phyloP scores from a whole-genome alignment of 75 land plant species.

The Pinus albicaulis region DNA sequence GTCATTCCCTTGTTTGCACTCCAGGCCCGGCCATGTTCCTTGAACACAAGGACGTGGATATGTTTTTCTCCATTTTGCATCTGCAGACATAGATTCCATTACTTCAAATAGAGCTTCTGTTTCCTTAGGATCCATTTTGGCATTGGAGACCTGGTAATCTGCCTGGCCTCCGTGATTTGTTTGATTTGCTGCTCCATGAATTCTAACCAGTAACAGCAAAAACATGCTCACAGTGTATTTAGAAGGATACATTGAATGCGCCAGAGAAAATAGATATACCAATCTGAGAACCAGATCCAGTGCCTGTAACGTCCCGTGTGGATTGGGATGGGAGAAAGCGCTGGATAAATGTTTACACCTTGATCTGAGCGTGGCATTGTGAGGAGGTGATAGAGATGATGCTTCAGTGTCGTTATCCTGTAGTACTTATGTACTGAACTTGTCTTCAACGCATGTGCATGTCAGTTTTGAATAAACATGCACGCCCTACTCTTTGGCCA shows the following conservation, averaged over 20 bases:
- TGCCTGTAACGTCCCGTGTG: too few species aligned
- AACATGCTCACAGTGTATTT: background rate
- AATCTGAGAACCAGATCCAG: too few species aligned
- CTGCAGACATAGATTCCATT: conserved; percentile 64
- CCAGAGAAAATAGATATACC: background rate
- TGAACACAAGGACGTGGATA: conserved; percentile 59
- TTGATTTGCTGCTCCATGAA: background rate
- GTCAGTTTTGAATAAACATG: too few species aligned
- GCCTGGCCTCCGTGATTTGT: background rate
- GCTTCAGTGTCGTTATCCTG: too few species aligned
- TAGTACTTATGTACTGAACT: too few species aligned
- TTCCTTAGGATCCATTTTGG: conserved; percentile 31
- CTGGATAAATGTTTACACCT: too few species aligned
- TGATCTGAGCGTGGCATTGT: too few species aligned
- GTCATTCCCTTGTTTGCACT: conserved; percentile 47
- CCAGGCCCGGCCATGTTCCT: conserved; percentile 69
- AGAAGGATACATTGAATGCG: background rate
- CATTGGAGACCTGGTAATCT: background rate
- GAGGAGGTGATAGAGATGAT: too few species aligned
- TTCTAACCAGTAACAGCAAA: background rate
- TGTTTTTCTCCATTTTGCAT: conserved; percentile 39
- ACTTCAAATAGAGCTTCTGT: conserved; percentile 51
- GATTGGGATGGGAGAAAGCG: too few species aligned
- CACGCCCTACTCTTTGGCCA: too few species aligned
- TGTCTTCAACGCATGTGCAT: too few species aligned